Base-by-base conservation (phyloP, 352 stramenopile species). In the Phytopythium aichiense region DNA sequence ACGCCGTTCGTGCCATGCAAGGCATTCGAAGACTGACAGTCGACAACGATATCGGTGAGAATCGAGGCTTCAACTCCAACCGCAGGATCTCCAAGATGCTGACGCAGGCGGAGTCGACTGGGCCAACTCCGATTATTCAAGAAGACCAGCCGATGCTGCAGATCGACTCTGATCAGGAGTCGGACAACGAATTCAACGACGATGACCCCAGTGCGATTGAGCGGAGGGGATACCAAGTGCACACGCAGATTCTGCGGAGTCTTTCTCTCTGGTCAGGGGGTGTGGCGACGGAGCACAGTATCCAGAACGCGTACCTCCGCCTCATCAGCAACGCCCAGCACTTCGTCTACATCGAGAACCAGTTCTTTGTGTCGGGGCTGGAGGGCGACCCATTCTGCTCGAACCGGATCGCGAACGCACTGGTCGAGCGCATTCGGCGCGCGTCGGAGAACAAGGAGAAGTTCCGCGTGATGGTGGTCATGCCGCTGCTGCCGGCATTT, bases 311-410 rank as follows among this genome's bases (percentile, higher is more conserved):
- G 18, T 96, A 97, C 70, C 84, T 96, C 43, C 86, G 91, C 52
- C 76, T 96, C 33, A 97, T 98, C 50, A 73, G 79, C 31, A 76
- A 76, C 18, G 86, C 89, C 16, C 82, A 92, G 30, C 88, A 97
- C 69, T 96, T 92, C 42, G 75, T 98, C 33, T 98, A 98, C 75
- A 97, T 98, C 65, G 91, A 97, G 68, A 97, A 97, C 63, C 87
- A 95, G 65, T 94, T 94, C 67, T 95, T 95, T 43, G 77, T 92
- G 15, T 95, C 91, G 51, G 86, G 87, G 2, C 72, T 97, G 38
- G 84, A 94, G 55, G 89, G 88, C 31, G 90, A 97, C 66, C 74
- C 81, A 45, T 59, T 71, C 0, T 88, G 85, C 48, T 88, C 81
- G 23, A 95, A 95, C 63, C 84, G 85, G 2, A 94, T 95, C 43